Conservation (phyloP, 148 eudicot genomes). For the Camellia japonica region DNA sequence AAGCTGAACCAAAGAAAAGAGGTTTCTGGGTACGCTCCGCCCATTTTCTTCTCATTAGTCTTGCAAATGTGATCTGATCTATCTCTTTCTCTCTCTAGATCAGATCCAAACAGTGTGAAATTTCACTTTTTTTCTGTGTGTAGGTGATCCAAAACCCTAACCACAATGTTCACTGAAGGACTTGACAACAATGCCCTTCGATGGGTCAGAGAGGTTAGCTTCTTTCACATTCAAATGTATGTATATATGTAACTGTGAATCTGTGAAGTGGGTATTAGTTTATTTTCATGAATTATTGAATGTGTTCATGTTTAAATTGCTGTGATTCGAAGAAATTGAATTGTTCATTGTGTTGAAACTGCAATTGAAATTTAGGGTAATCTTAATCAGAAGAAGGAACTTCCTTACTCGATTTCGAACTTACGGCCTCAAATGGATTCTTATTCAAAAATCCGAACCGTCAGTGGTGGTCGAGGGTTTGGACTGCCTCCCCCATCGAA, state of each 20-base stretch:
- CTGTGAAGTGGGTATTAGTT: background rate
- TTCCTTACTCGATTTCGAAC: conserved; percentile 40
- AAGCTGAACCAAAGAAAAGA: background rate
- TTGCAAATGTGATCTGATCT: background rate
- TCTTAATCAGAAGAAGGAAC: conserved; percentile 38
- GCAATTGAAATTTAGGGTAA: conserved; percentile 45
- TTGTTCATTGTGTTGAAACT: background rate
- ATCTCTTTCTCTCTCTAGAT: conserved; percentile 17
- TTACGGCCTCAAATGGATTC: conserved; percentile 47
- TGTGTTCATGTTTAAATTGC: background rate
- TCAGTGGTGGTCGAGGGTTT: conserved; percentile 36
- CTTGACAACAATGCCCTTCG: conserved; percentile 63
- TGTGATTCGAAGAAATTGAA: background rate
- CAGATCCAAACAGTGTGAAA: background rate
- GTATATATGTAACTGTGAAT: background rate
- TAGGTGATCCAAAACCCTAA: conserved; percentile 13
- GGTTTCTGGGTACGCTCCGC: background rate
- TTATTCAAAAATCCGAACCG: conserved; percentile 28
- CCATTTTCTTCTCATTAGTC: background rate
- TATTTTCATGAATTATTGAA: conserved; percentile 4
- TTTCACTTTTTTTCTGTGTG: conserved; percentile 16
- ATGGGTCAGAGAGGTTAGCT: conserved; percentile 64
- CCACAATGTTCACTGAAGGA: conserved; percentile 67
- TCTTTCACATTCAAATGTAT: background rate
- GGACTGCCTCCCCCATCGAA: conserved; percentile 67